A percentile compares a stretch with the other conserved stretches of the same genome.
Conservation (phyloP, 192 early-diverging fungal species). For the Chytriomyces confervae region DNA sequence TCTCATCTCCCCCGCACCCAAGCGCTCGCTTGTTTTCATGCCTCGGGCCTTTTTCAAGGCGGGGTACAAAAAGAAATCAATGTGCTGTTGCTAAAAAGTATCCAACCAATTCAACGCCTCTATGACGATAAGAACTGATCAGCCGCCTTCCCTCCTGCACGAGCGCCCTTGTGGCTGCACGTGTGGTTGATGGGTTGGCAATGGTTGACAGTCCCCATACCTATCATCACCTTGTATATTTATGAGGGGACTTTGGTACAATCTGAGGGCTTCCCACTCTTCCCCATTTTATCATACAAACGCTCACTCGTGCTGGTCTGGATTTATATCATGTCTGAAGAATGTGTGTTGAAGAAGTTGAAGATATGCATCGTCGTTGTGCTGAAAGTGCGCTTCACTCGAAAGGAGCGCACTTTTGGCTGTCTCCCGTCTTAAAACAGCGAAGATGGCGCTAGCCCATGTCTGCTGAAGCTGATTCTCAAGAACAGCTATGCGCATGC, state of each 20-base stretch:
- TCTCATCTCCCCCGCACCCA: neutral
- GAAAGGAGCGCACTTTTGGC: no score
- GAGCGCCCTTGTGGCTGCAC: neutral
- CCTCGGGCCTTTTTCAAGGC: constrained; percentile 6
- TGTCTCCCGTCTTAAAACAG: no score
- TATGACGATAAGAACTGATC: constrained; percentile 24
- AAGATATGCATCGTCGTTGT: no score
- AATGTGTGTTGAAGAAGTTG: no score
- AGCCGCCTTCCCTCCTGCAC: constrained; percentile 26
- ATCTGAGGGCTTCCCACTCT: constrained; percentile 19
- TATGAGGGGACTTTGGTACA: constrained; percentile 5
- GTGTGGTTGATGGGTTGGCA: neutral
- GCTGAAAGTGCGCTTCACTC: no score
- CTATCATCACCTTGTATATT: neutral
- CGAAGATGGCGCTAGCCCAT: no score
- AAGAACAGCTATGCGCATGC: no score
- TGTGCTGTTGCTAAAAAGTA: neutral
- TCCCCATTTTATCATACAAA: no score
- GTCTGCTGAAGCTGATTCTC: no score
- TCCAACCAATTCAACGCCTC: constrained; percentile 30
- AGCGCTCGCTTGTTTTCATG: neutral
- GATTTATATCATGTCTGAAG: no score
- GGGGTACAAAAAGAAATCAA: neutral
- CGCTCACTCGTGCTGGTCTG: no score
- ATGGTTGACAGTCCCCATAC: constrained; percentile 8